These are phyloP conservation scores for Penicillium crustosum DNA, from an alignment of 2,329 filamentous ascomycete species.

Conservation along the genomic window DNA sequence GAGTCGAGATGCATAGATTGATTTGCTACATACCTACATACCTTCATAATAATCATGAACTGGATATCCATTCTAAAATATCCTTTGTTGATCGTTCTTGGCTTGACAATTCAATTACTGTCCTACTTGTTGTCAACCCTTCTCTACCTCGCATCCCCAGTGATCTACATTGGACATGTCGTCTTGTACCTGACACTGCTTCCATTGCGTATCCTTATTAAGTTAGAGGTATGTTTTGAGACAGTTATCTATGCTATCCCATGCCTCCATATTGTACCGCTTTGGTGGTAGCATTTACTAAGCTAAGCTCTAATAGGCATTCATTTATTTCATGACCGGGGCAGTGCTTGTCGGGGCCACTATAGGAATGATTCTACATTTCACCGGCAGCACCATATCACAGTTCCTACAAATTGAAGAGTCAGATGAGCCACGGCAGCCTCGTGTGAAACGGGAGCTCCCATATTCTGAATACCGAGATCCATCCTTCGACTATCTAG, in stretches of 20 bases:
- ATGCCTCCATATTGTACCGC: background rate
- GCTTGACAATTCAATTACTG: slow-evolving; percentile 14
- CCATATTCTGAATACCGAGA: slow-evolving; percentile 1
- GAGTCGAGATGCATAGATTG: background rate
- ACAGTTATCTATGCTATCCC: background rate
- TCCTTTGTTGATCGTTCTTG: slow-evolving; percentile 9
- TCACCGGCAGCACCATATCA: slow-evolving; percentile 57
- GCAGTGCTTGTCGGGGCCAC: slow-evolving; percentile 67
- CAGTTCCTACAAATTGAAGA: slow-evolving; percentile 42
- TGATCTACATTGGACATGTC: slow-evolving; percentile 50
- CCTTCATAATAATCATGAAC: slow-evolving; percentile 1
- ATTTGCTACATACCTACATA: background rate
- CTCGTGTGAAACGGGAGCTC: slow-evolving; percentile 5
- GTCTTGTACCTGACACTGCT: slow-evolving; percentile 44
- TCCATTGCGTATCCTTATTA: slow-evolving; percentile 53
- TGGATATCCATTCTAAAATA: background rate
- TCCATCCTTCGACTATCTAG: slow-evolving; percentile 17
- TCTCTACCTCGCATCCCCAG: slow-evolving; percentile 45
- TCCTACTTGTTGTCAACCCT: slow-evolving; percentile 32
- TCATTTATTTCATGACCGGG: slow-evolving; percentile 37
- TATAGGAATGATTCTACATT: slow-evolving; percentile 60
- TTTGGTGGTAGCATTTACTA: background rate
- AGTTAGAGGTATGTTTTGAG: slow-evolving; percentile 53
- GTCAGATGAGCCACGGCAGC: slow-evolving; percentile 12
- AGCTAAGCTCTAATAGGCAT: slow-evolving; percentile 13